Base-by-base conservation (phyloP, 805 yeast genomes). In the Yarrowia osloensis region DNA sequence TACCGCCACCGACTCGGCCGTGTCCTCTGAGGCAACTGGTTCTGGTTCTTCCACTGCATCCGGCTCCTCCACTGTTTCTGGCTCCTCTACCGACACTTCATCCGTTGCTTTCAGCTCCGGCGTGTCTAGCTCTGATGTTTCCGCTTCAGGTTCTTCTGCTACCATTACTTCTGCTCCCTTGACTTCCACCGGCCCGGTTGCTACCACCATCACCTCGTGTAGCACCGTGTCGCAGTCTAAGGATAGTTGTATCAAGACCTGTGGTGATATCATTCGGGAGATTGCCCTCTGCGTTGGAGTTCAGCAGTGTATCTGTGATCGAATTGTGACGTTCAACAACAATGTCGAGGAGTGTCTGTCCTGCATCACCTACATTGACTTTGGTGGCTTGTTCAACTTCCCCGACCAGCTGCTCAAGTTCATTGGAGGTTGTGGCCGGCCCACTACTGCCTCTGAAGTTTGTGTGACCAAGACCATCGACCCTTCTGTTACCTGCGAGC, bases 401-500 rank as follows among this genome's bases (percentile, higher is more conserved):
- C 42, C 29, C 8, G 59, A 24, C 3, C 59, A 52, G 24, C 42
- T 52, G 9, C 59, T 52, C 9, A 52, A 7, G 6, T 52, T 52
- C 59, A 9, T 52, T 9, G 59, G 59, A 7, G 17, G 59, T 1
- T 52, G 59, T 22, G 59, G 42, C 7, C 46, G 47, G 12, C 37
- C 62, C 21, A 55, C 62, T 5, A 55, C 62, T 12, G 47, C 62
- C 7, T 7, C 44, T 19, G 62, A 55, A 7, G 62, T 55, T 9
- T 55, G 62, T 39, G 62, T 55, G 3, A 55, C 62, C 13, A 37
- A 55, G 47, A 59, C 65, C 17, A 33, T 59, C 31, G 65, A 44
- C 8, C 65, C 65, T 15, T 17, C 31, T 5, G 54, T 59, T 4
- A 21, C 65, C 2, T 59, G 65, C 8, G 24, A 19, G 54, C 65